Percentiles rank a stretch among this genome's conserved stretches.
Evolutionary conservation across 1,284 basidiomycete species (phyloP).

Genomic region (Pseudozyma tsukubaensis): DNA sequence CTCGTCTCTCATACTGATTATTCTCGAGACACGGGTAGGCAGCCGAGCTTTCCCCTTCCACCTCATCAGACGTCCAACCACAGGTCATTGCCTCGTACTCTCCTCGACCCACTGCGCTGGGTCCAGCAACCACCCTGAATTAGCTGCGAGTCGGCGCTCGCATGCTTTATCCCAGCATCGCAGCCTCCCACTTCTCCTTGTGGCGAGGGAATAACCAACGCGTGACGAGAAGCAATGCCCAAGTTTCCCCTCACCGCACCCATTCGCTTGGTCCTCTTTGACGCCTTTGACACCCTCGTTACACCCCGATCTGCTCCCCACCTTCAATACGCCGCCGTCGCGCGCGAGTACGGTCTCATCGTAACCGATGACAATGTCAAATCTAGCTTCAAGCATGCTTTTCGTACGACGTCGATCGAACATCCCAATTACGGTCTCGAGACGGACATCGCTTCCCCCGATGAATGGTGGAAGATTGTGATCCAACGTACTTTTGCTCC

Average conservation of each 20-base stretch:
- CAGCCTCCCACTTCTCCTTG: too few species aligned
- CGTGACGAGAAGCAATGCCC: not conserved
- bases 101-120: not conserved
- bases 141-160: not conserved
- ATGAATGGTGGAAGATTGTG: slow-evolving; percentile 52
- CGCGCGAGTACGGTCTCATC: slow-evolving; percentile 21
- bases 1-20: not conserved
- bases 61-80: not conserved
- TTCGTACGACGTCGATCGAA: slow-evolving; percentile 22
- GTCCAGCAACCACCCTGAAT: not conserved
- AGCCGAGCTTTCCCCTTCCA: not conserved
- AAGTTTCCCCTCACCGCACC: slow-evolving; percentile 16
- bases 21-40: not conserved
- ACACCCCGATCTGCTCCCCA: slow-evolving; percentile 42
- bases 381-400: slow-evolving; percentile 45
- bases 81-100: too few species aligned
- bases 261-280: slow-evolving; percentile 48
- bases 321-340: slow-evolving; percentile 47
- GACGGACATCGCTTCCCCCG: slow-evolving; percentile 37
- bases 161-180: too few species aligned
- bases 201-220: too few species aligned
- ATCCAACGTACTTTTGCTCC: slow-evolving; percentile 48
- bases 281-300: slow-evolving; percentile 57
- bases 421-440: slow-evolving; percentile 53
- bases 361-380: slow-evolving; percentile 31